Base-by-base conservation (phyloP, 1,139 yeast species). In the Ogataea hybrid region DNA sequence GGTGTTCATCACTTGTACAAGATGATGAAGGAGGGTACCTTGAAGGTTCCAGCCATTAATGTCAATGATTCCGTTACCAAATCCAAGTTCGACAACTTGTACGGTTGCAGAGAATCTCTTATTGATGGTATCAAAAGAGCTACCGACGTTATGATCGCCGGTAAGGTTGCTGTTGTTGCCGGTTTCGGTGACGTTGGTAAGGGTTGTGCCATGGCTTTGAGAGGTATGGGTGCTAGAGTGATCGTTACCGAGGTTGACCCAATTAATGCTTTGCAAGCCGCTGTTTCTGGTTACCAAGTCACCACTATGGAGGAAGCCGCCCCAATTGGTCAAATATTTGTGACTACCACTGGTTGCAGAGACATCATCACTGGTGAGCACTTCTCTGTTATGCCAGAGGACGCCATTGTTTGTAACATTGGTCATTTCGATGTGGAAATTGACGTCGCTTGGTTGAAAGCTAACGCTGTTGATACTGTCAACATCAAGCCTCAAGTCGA, bases 181-280 rank as follows among this genome's bases (percentile, higher is more conserved):
- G 99, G 99, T 73, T 92, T 83, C 79, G 99, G 99, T 82, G 99
- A 92, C 70, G 99, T 92, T 65, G 99, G 99, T 78, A 92, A 92
- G 79, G 99, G 99, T 72, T 92, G 98, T 79, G 97, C 97, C 68
- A 85, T 90, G 87, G 97, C 99, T 59, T 83, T 94, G 65, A 87
- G 90, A 75, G 92, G 95, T 66, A 90, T 92, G 97, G 99, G 99
- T 77, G 97, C 99, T 56, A 87, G 97, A 73, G 99, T 92, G 61
- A 80, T 94, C 58, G 87, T 92, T 65, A 85, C 98, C 59, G 99
- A 92, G 79, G 79, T 92, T 63, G 99, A 92, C 72, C 99, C 99
- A 66, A 92, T 92, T 75, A 92, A 92, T 71, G 99, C 99, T 62
- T 81, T 92, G 64, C 99, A 92, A 79, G 99, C 98, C 60, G 97